Percentiles rank a stretch among this genome's conserved stretches.
These are phyloP conservation scores for Torrubiella hemipterigena DNA, from an alignment of 2,329 filamentous ascomycete species.

Conservation along the genomic window DNA sequence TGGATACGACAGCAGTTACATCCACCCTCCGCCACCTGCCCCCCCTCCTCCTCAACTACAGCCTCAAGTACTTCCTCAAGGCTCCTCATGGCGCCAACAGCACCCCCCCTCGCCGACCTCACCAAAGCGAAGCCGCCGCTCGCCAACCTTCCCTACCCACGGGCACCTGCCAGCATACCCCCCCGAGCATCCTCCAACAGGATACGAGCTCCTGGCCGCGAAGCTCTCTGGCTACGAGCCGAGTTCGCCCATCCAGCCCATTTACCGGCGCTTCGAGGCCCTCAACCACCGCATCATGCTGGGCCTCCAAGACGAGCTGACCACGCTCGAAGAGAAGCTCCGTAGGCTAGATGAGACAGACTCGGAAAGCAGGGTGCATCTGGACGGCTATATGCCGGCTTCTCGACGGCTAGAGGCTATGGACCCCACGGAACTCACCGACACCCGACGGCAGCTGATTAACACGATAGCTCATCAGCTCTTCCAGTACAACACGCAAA, in stretches of 20 bases:
- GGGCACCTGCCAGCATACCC: too few species aligned
- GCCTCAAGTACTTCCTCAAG: too few species aligned
- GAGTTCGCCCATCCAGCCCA: constrained; percentile 33
- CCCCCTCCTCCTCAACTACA: too few species aligned
- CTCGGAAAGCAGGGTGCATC: constrained; percentile 31
- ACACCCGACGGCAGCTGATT: constrained; percentile 47
- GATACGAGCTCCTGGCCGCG: not conserved
- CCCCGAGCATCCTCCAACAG: too few species aligned
- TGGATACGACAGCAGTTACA: too few species aligned
- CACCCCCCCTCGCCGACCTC: too few species aligned
- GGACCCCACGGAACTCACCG: constrained; percentile 43
- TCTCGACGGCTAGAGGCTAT: constrained; percentile 46
- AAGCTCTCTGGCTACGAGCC: not conserved
- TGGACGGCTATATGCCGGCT: constrained; percentile 37
- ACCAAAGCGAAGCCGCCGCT: too few species aligned
- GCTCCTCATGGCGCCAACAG: too few species aligned
- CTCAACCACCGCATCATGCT: constrained; percentile 74
- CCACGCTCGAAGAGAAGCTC: constrained; percentile 69
- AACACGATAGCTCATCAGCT: constrained; percentile 54
- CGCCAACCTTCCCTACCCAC: too few species aligned
- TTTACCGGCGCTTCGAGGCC: constrained; percentile 74
- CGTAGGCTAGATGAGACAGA: constrained; percentile 51
- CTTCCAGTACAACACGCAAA: constrained; percentile 45
- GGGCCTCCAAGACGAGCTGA: constrained; percentile 75
- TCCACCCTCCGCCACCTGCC: too few species aligned